Base-by-base conservation (phyloP, 2,329 filamentous ascomycete species). In the Cytospora mali region DNA sequence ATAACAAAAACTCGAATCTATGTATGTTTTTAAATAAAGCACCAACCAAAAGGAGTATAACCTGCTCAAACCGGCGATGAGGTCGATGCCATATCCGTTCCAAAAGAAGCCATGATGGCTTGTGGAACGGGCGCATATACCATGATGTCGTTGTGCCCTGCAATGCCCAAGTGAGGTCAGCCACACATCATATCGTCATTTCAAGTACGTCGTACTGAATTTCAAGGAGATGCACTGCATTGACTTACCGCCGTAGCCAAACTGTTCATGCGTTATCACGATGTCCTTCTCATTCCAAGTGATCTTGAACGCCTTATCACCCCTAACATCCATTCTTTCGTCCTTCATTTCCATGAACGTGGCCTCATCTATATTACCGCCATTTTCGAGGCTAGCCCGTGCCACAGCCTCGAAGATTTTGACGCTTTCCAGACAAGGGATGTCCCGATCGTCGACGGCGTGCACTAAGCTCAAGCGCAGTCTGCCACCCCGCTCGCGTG, bases 381-480 rank as follows among this genome's bases (percentile, higher is more conserved):
- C 73, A 31, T 75, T 74, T 10, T 71, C 68, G 2, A 78, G 72
- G 1, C 80, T 79, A 51, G 84, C 83, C 58, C 80, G 81, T 2
- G 84, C 84, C 0, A 87, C 84, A 0, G 83, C 80, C 31, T 77
- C 77, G 71, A 91, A 92, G 1, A 91, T 75, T 67, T 79, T 80
- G 68, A 88, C 83, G 50, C 87, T 86, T 70, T 93, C 88, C 1
- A 78, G 82, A 77, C 86, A 94, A 0, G 91, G 88, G 64, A 98
- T 97, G 69, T 97, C 92, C 63, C 79, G 78, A 72, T 98, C 94
- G 70, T 97, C 86, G 59, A 84, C 82, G 18, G 93, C 91, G 70
- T 97, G 94, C 3, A 98, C 77, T 49, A 97, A 78, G 50, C 84
- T 87, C 23, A 97, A 76, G 25, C 88, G 82, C 11, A 95, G 66